phyloP scores from a whole-genome alignment of 1,284 basidiomycete genomes.

The Cryptococcus jaspeensis region DNA sequence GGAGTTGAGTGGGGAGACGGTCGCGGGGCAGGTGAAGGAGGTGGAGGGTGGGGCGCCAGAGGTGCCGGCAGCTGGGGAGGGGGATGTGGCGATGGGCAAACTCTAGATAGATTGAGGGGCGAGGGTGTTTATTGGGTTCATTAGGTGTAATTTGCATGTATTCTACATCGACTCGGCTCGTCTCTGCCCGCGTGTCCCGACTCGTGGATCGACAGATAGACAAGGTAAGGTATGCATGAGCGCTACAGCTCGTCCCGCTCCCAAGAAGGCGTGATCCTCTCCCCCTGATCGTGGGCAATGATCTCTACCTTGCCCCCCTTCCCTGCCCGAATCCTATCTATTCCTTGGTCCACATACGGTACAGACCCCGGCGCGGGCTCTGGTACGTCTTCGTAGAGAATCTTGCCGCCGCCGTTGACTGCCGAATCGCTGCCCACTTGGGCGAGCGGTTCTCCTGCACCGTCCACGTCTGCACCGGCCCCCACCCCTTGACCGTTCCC shows the following conservation, averaged over 20 bases:
- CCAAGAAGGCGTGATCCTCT: not conserved
- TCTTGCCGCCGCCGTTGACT: not conserved
- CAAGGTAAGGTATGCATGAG: not conserved
- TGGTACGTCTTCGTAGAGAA: not conserved
- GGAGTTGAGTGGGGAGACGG: conserved; percentile 5
- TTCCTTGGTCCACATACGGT: not conserved
- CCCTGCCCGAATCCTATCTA: not conserved
- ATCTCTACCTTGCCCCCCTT: conserved; percentile 18
- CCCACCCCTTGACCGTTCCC: not conserved
- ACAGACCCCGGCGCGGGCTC: not conserved
- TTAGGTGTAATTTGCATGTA: conserved; percentile 6
- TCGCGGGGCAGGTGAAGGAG: conserved; percentile 11
- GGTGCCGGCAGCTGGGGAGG: not conserved
- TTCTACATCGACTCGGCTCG: not conserved
- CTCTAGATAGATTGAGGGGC: not conserved
- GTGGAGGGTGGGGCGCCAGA: conserved; percentile 7
- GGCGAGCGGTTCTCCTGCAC: too few relatives aligned
- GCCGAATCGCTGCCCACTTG: not conserved
- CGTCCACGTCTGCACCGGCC: not conserved
- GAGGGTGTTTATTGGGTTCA: conserved; percentile 1
- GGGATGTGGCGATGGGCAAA: not conserved
- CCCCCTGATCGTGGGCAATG: not conserved
- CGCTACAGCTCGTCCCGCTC: conserved; percentile 10
- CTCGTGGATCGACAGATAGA: too few relatives aligned
- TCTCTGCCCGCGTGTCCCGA: too few relatives aligned